Percentiles rank a stretch among this genome's conserved stretches.
Evolutionary conservation across 495 filamentous ascomycete genomes (phyloP).

Genomic region (Ascodesmis nigricans): DNA sequence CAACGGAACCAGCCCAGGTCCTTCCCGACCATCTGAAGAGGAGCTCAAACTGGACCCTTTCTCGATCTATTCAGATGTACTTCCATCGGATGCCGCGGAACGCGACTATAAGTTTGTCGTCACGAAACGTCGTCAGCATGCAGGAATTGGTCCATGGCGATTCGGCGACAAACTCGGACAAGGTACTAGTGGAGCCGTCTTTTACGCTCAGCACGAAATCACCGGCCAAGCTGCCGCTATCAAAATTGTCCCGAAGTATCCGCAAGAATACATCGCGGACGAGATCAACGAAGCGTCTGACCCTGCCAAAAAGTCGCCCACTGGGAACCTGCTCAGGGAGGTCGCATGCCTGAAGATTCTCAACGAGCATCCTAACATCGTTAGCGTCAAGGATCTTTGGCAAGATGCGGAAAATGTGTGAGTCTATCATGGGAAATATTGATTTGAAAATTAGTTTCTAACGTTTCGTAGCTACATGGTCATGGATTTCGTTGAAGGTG

Average conservation of each 20-base stretch:
- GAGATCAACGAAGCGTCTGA: no score
- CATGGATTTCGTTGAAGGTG: constrained; percentile 79
- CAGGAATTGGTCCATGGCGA: no score
- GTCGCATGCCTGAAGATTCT: constrained; percentile 92
- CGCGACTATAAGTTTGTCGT: no score
- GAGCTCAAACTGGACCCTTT: no score
- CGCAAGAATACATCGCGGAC: constrained; percentile 49
- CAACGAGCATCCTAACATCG: constrained; percentile 79
- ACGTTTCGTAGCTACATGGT: constrained; percentile 62
- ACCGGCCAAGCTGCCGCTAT: constrained; percentile 64
- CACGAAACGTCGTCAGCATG: no score
- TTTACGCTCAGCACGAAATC: constrained; percentile 51
- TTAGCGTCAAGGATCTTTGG: constrained; percentile 85
- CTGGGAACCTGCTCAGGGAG: no score
- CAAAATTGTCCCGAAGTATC: constrained; percentile 48
- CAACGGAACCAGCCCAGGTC: no score
- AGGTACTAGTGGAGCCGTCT: constrained; percentile 65
- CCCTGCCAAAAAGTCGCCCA: no score
- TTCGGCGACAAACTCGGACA: constrained; percentile 68
- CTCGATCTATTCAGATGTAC: no score
- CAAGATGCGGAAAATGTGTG: constrained; percentile 86
- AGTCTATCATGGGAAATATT: constrained; percentile 22
- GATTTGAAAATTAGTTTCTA: constrained; percentile 1
- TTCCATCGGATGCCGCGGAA: no score
- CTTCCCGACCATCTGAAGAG: no score